A percentile compares a stretch with the other conserved stretches of the same genome.
phyloP scores from a whole-genome alignment of 1,284 basidiomycete genomes.

The Lignosus rhinocerotis region DNA sequence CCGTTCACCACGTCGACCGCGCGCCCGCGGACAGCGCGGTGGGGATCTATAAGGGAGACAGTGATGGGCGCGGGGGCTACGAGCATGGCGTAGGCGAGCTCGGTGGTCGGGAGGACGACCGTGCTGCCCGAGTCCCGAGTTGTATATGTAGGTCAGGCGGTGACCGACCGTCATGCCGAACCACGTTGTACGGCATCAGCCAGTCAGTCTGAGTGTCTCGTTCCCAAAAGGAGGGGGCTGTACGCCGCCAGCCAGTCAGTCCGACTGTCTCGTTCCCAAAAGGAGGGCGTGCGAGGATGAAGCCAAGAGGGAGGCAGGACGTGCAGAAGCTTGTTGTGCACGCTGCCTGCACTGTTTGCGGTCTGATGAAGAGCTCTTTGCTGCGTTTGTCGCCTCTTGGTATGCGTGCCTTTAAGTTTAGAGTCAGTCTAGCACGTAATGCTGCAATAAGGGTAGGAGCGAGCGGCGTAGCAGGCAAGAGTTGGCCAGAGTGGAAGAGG shows the following conservation, averaged over 20 bases:
- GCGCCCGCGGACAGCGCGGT: conserved; percentile 35
- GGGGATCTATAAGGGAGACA: too few species aligned
- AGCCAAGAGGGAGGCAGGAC: background rate
- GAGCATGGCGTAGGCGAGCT: conserved; percentile 50
- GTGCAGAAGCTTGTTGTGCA: too few species aligned
- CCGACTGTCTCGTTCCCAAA: background rate
- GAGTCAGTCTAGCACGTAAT: too few species aligned
- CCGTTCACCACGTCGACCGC: conserved; percentile 31
- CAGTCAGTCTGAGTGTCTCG: background rate
- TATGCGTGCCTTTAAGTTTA: too few species aligned
- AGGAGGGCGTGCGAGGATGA: background rate
- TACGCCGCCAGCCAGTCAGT: background rate
- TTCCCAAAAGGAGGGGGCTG: too few species aligned
- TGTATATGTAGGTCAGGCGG: conserved; percentile 42
- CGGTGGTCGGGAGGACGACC: conserved; percentile 41
- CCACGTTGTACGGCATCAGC: conserved; percentile 41
- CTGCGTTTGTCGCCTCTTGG: too few species aligned
- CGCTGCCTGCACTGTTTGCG: too few species aligned
- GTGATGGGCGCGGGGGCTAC: conserved; percentile 45
- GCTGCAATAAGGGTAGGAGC: too few species aligned
- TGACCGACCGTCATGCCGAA: conserved; percentile 54
- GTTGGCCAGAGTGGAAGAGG: background rate
- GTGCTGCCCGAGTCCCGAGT: conserved; percentile 31
- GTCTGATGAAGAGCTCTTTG: too few species aligned
- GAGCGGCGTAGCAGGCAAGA: background rate